These are phyloP conservation scores for Leucaena leucocephala DNA, from an alignment of 306 rosid species.

Conservation along the genomic window DNA sequence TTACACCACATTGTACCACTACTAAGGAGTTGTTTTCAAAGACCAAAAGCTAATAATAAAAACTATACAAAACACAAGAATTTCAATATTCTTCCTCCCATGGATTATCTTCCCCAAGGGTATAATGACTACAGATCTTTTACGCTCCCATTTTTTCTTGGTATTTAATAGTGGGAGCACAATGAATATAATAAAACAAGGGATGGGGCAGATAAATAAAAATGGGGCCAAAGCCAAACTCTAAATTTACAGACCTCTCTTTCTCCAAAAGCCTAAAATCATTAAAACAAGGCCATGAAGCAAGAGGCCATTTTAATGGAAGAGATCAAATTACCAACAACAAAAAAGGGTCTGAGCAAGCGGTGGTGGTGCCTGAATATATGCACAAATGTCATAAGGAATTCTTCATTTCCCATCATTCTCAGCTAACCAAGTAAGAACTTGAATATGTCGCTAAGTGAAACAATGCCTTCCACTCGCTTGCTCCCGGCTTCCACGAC, in stretches of 20 bases:
- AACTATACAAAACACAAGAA: conserved; percentile 34
- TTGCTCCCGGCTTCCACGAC: conserved; percentile 99
- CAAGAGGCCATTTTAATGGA: conserved; percentile 62
- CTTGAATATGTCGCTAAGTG: conserved; percentile 86
- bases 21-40: not conserved
- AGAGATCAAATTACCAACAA: conserved; percentile 50
- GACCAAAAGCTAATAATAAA: conserved; percentile 35
- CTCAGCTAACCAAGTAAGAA: conserved; percentile 70
- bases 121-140: too few species aligned
- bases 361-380: conserved; percentile 36
- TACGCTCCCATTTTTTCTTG: conserved; percentile 45
- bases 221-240: conserved; percentile 51
- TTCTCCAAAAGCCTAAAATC: conserved; percentile 67
- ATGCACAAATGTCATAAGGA: conserved; percentile 38
- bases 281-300: conserved; percentile 69
- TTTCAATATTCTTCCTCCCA: conserved; percentile 51
- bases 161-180: conserved; percentile 53
- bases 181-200: conserved; percentile 43
- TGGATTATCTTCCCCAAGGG: conserved; percentile 19
- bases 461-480: conserved; percentile 89
- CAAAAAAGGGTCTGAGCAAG: not conserved
- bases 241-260: conserved; percentile 77
- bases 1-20: not conserved
- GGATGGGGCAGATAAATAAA: conserved; percentile 55
- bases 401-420: conserved; percentile 38